Evolutionary conservation across 805 yeast genomes (phyloP).

Genomic region (Candida hungchunana): DNA sequence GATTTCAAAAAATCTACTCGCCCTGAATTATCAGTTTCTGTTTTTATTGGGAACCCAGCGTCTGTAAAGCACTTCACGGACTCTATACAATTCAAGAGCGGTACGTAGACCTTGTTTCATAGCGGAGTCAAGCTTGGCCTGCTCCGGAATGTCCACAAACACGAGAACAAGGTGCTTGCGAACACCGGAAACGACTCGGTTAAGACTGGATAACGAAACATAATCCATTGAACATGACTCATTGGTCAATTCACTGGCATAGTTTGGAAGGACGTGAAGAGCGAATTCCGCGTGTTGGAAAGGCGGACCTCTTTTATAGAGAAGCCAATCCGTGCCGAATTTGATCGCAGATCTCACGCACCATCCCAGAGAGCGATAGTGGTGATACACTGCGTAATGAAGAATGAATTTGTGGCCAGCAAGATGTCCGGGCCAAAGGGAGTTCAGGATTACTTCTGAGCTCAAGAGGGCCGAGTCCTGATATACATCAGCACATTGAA

Average conservation of each 20-base stretch:
- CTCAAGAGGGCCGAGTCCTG: conserved; percentile 18
- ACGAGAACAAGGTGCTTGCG: conserved; percentile 69
- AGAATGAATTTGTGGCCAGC: conserved; percentile 27
- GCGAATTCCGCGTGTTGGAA: conserved; percentile 92
- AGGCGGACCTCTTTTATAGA: conserved; percentile 92
- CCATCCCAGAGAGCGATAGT: conserved; percentile 89
- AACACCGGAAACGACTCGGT: conserved; percentile 85
- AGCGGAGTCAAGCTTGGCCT: conserved; percentile 28
- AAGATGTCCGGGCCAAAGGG: conserved; percentile 4
- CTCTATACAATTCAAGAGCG: conserved; percentile 40
- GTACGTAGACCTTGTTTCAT: conserved; percentile 28
- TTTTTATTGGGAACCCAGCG: conserved; percentile 87
- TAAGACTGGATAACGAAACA: conserved; percentile 63
- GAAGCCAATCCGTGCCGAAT: conserved; percentile 81
- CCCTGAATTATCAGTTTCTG: conserved; percentile 57
- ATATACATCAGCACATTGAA: conserved; percentile 43
- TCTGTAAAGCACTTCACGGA: conserved; percentile 64
- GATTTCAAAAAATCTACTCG: no score
- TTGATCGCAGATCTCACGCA: conserved; percentile 89
- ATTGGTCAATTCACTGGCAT: conserved; percentile 29
- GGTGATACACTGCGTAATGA: conserved; percentile 73
- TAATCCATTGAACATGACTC: conserved; percentile 32
- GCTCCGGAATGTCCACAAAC: conserved; percentile 54
- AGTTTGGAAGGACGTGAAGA: conserved; percentile 44
- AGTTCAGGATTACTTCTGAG: conserved; percentile 11